Conservation (phyloP, 306 rosid species). For the Vigna nakashimae region DNA sequence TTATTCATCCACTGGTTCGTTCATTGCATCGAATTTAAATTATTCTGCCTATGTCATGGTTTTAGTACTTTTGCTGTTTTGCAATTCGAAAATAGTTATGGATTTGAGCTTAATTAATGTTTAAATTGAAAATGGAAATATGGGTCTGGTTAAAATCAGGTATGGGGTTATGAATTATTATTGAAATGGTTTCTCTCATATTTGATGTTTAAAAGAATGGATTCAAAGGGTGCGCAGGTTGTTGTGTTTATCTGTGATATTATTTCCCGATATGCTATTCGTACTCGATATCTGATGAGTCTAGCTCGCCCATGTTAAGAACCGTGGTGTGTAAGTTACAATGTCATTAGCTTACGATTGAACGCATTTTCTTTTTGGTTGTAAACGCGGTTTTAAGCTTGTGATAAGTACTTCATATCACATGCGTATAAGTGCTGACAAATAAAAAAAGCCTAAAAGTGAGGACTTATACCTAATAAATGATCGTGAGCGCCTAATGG, state of each 20-base stretch:
- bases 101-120: neutral
- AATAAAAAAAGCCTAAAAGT: too few relatives aligned
- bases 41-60: neutral
- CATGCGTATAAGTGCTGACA: neutral
- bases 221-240: neutral
- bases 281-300: neutral
- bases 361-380: neutral
- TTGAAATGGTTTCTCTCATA: neutral
- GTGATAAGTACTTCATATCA: neutral
- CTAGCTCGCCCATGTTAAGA: neutral
- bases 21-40: conserved; percentile 24
- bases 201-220: neutral
- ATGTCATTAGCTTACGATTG: neutral
- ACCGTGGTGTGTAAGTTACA: neutral
- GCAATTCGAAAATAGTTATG: neutral
- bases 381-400: neutral
- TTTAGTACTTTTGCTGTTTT: neutral
- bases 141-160: neutral
- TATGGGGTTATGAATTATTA: neutral
- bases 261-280: neutral
- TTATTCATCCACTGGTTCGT: conserved; percentile 89
- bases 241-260: neutral
- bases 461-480: too few relatives aligned
- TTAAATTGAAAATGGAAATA: neutral
- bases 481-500: neutral